These are phyloP conservation scores for Cordyceps javanica DNA, from an alignment of 2,329 filamentous ascomycete species.

Conservation along the genomic window DNA sequence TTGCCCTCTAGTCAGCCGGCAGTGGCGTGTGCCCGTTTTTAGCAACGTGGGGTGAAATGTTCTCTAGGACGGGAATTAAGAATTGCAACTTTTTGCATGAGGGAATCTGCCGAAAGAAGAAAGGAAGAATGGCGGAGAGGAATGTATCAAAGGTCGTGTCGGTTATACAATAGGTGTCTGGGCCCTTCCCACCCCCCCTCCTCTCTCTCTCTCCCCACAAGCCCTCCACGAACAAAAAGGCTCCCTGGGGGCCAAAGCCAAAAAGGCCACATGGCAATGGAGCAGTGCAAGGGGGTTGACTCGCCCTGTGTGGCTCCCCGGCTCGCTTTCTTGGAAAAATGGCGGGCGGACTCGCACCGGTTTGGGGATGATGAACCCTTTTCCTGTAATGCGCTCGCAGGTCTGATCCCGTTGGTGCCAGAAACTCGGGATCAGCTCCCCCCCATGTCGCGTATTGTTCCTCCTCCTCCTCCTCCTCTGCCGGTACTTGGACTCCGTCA, in stretches of 20 bases:
- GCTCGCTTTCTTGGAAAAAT: not conserved
- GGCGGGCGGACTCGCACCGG: too few species aligned
- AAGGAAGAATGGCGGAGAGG: not conserved
- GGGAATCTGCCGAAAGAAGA: not conserved
- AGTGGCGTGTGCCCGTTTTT: not conserved
- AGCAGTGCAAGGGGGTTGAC: not conserved
- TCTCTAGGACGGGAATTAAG: not conserved
- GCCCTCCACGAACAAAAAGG: not conserved
- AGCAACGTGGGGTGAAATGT: not conserved
- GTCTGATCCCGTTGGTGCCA: too few species aligned
- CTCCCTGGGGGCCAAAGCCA: not conserved
- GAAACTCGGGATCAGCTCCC: too few species aligned
- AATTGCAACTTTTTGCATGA: not conserved
- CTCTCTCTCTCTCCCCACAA: too few species aligned
- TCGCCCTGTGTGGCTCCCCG: not conserved
- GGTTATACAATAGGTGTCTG: too few species aligned
- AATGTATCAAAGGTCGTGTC: too few species aligned
- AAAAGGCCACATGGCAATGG: slow-evolving; percentile 3
- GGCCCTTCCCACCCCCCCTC: too few species aligned
- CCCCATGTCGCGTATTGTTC: too few species aligned
- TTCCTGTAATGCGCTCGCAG: too few species aligned
- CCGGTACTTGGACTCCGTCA: too few species aligned
- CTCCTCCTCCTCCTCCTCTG: too few species aligned
- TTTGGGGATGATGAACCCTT: not conserved
- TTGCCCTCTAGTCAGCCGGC: too few species aligned